Conservation (phyloP, 495 filamentous ascomycete genomes). For the Penicillium bialowiezense region DNA sequence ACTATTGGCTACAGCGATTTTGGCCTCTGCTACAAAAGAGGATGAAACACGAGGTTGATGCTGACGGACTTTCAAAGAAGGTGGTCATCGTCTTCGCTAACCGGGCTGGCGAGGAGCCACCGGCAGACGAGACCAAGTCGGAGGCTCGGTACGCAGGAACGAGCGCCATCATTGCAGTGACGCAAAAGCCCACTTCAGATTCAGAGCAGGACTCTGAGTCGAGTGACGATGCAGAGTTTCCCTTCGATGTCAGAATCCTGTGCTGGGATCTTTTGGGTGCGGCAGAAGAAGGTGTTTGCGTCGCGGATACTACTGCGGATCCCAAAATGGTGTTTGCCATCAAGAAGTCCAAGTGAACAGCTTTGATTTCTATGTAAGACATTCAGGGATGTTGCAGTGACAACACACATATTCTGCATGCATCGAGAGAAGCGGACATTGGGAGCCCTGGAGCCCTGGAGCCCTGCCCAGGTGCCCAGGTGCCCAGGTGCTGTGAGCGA, state of each 20-base stretch:
- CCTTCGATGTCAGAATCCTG: constrained; percentile 41
- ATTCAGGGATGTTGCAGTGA: too few relatives aligned
- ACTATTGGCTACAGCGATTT: constrained; percentile 87
- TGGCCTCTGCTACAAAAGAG: constrained; percentile 62
- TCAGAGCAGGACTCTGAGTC: constrained; percentile 27
- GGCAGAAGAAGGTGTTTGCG: constrained; percentile 43
- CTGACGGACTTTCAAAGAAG: constrained; percentile 40
- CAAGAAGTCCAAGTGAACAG: constrained; percentile 5
- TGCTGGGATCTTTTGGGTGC: constrained; percentile 49
- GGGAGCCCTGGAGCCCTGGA: too few relatives aligned
- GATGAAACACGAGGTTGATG: constrained; percentile 37
- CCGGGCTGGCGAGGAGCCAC: constrained; percentile 68
- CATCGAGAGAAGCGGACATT: too few relatives aligned
- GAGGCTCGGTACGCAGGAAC: constrained; percentile 73
- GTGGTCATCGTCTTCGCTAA: constrained; percentile 83
- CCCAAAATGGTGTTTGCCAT: constrained; percentile 43
- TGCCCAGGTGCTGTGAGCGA: too few relatives aligned
- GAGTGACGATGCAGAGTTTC: constrained; percentile 10
- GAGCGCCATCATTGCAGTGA: constrained; percentile 75
- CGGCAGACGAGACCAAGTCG: constrained; percentile 39
- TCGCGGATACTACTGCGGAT: constrained; percentile 45
- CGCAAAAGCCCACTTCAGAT: constrained; percentile 28
- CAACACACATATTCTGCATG: too few relatives aligned
- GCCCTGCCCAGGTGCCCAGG: too few relatives aligned
- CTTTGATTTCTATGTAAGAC: background rate